phyloP scores from a whole-genome alignment of 2,329 filamentous ascomycete species.

The Talaromyces piceae region DNA sequence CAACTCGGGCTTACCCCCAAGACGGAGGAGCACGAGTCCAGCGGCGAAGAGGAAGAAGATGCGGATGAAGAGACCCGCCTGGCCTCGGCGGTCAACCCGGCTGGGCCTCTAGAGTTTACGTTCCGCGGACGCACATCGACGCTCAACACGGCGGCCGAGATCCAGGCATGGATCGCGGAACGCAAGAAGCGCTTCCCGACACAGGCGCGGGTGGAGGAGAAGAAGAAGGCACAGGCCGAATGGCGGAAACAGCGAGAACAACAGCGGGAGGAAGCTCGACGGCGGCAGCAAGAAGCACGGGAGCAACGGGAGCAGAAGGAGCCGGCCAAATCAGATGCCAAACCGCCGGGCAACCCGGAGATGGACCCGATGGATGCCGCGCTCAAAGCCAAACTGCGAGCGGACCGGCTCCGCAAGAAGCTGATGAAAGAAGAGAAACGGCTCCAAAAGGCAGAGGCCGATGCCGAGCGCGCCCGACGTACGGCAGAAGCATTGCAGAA shows the following conservation, averaged over 20 bases:
- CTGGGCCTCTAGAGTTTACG: conserved; percentile 42
- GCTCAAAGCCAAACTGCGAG: conserved; percentile 31
- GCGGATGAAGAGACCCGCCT: conserved; percentile 39
- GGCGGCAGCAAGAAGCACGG: conserved; percentile 26
- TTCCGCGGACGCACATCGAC: conserved; percentile 50
- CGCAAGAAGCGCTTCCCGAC: conserved; percentile 76
- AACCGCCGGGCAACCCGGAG: conserved; percentile 18
- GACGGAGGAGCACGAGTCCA: conserved; percentile 39
- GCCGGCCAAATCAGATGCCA: conserved; percentile 16
- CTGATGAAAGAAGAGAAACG: conserved; percentile 60
- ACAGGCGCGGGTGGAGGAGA: conserved; percentile 56
- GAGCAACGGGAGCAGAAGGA: too few relatives aligned
- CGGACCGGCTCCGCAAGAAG: conserved; percentile 35
- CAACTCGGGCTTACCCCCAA: conserved; percentile 42
- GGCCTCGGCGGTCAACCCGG: conserved; percentile 17
- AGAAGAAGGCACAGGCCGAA: conserved; percentile 58
- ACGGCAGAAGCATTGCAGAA: conserved; percentile 24
- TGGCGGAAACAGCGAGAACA: conserved; percentile 43
- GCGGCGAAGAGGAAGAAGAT: conserved; percentile 40
- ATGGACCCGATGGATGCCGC: conserved; percentile 26
- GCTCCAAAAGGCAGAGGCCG: conserved; percentile 38
- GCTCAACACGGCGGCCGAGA: conserved; percentile 54
- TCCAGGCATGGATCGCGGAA: conserved; percentile 73
- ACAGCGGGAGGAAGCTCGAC: conserved; percentile 9
- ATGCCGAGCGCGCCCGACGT: conserved; percentile 32